These are phyloP conservation scores for Mortierella sp. DNA, from an alignment of 371 early-diverging fungal species.

Conservation along the genomic window DNA sequence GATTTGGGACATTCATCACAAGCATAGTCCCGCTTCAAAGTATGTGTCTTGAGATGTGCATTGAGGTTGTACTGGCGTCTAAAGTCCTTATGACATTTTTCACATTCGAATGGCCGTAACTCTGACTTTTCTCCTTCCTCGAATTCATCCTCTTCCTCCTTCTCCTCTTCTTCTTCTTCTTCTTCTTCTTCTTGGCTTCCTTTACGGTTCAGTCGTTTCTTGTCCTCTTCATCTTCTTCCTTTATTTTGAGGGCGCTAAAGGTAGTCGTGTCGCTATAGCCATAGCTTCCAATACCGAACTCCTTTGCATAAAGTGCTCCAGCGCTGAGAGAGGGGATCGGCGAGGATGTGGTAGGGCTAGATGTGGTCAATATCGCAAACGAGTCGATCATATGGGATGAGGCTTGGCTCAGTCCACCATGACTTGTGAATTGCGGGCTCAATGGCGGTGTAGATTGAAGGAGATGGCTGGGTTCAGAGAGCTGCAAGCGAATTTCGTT, in stretches of 20 bases:
- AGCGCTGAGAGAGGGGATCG: neutral
- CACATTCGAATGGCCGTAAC: constrained; percentile 30
- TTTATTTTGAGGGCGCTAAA: neutral
- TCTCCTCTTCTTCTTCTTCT: constrained; percentile 10
- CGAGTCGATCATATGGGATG: constrained; percentile 10
- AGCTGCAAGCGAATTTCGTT: constrained; percentile 20
- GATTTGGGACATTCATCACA: constrained; percentile 25
- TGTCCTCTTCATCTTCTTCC: neutral
- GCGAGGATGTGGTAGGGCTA: neutral
- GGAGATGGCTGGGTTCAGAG: neutral
- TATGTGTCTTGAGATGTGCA: constrained; percentile 48
- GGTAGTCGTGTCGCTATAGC: neutral
- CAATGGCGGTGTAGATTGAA: constrained; percentile 20
- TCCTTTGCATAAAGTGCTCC: neutral
- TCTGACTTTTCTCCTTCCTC: constrained; percentile 16
- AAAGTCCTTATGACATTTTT: constrained; percentile 28
- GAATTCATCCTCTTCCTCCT: neutral
- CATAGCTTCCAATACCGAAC: neutral
- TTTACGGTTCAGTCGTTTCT: too few relatives aligned
- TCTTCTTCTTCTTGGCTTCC: neutral
- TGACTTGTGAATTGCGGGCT: constrained; percentile 15
- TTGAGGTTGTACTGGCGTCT: constrained; percentile 52
- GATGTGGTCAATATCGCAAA: constrained; percentile 5
- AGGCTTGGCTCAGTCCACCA: neutral
- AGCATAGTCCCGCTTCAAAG: constrained; percentile 2